Evolutionary conservation across 2,329 filamentous ascomycete species (phyloP), one percentile per base, ranked within the genome.

Genomic region (Meredithiella fracta): DNA sequence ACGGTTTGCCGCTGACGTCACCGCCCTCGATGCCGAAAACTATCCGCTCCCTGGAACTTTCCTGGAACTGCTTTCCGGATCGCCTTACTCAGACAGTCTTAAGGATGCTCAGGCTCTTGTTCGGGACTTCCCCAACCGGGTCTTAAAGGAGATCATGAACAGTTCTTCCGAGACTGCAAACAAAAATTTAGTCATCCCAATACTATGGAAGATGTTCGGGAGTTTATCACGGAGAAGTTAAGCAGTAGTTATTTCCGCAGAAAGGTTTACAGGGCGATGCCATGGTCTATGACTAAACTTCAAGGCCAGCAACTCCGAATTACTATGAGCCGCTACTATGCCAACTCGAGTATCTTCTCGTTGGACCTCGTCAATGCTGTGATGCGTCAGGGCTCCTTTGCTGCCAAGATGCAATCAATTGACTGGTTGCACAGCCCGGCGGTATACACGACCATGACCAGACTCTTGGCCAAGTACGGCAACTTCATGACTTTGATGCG

Each of bases 351-450:
- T 1, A 70, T 72, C 0, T 85, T 86, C 59, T 76, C 78, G 0
- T 70, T 86, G 0, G 81, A 86, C 59, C 76, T 86, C 1, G 69
- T 73, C 3, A 78, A 80, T 1, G 83, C 82, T 0, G 78, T 85
- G 1, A 70, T 83, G 61, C 72, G 83, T 0, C 83, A 87, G 63
- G 76, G 78, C 17, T 70, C 75, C 50, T 86, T 86, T 61, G 68
- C 80, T 2, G 77, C 81, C 58, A 86, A 91, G 69, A 90, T 91
- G 85, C 73, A 77, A 61, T 59, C 68, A 61, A 78, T 90, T 50
- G 83, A 88, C 67, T 91, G 85, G 86, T 70, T 90, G 1, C 85
- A 86, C 65, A 85, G 81, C 25, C 85, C 85, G 0, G 72, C 79
- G 73, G 81, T 0, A 68, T 67, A 2, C 69, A 74, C 29, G 0